Percentiles rank a stretch among this genome's conserved stretches.
phyloP scores from a whole-genome alignment of 2,329 filamentous ascomycete genomes.

The Colletotrichum spaethianum region DNA sequence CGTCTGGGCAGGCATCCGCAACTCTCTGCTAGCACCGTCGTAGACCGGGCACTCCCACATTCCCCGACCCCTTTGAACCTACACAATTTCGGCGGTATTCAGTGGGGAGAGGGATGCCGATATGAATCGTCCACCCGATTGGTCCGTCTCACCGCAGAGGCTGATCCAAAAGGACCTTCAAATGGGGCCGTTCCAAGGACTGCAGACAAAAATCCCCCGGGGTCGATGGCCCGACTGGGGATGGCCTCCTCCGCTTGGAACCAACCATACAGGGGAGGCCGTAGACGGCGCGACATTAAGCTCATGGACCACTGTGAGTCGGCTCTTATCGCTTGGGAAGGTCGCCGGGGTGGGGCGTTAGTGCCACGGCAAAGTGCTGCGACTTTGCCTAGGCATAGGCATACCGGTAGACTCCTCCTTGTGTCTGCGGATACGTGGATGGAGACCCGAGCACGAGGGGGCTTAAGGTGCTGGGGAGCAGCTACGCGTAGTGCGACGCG shows the following conservation, averaged over 20 bases:
- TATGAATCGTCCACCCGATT: constrained; percentile 28
- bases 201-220: constrained; percentile 42
- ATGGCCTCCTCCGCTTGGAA: constrained; percentile 11
- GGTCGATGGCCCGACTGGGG: constrained; percentile 26
- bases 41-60: constrained; percentile 14
- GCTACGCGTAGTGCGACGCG: neutral
- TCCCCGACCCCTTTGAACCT: constrained; percentile 1
- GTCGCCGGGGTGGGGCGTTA: constrained; percentile 15
- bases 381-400: constrained; percentile 4
- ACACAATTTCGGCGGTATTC: constrained; percentile 39
- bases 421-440: neutral
- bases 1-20: constrained; percentile 12
- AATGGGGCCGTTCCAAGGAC: constrained; percentile 38
- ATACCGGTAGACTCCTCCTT: neutral
- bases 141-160: constrained; percentile 13
- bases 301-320: constrained; percentile 34
- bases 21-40: neutral
- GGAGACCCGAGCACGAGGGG: neutral
- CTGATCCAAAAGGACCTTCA: constrained; percentile 21
- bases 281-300: constrained; percentile 34
- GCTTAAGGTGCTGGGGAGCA: neutral
- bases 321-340: constrained; percentile 40
- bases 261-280: constrained; percentile 30
- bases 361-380: constrained; percentile 8
- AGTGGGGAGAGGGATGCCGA: constrained; percentile 21